phyloP scores from a whole-genome alignment of 2,329 filamentous ascomycete genomes.

The Cercospora zeae-maydis region DNA sequence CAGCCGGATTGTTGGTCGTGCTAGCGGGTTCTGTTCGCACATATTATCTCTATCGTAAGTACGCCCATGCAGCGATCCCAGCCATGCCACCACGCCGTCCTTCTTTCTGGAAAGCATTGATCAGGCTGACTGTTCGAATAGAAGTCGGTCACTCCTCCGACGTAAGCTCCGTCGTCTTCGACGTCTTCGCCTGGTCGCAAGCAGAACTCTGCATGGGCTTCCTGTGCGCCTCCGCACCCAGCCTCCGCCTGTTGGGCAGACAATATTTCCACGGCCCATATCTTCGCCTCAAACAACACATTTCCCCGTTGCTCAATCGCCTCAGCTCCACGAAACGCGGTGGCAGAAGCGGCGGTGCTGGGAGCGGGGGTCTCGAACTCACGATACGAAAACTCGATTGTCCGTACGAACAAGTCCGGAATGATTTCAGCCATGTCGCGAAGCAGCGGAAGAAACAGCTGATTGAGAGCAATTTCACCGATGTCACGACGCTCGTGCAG shows the following conservation, averaged over 20 bases:
- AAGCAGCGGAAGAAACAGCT: not conserved
- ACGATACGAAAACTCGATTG: slow-evolving; percentile 6
- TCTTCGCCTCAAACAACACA: not conserved
- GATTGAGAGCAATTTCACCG: not conserved
- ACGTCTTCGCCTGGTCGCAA: slow-evolving; percentile 42
- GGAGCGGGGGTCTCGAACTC: not conserved
- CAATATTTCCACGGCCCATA: slow-evolving; percentile 9
- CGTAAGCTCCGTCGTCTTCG: slow-evolving; percentile 23
- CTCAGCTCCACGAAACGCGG: too few relatives aligned
- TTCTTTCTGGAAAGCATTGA: too few relatives aligned
- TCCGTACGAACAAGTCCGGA: slow-evolving; percentile 4
- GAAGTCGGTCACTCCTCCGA: slow-evolving; percentile 16
- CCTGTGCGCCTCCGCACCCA: slow-evolving; percentile 43
- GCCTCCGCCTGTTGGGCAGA: slow-evolving; percentile 35
- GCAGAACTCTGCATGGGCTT: slow-evolving; percentile 43
- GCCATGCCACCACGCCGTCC: too few relatives aligned
- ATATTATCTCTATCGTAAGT: slow-evolving; percentile 28
- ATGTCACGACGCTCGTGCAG: slow-evolving; percentile 2
- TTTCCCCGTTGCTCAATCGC: not conserved
- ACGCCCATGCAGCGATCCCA: too few relatives aligned
- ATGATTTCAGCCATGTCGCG: not conserved
- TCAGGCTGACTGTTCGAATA: too few relatives aligned
- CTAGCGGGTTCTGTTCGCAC: slow-evolving; percentile 35
- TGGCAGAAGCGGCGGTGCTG: not conserved
- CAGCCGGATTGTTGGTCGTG: slow-evolving; percentile 30